Evolutionary conservation across 306 rosid genomes (phyloP), one percentile per base, ranked within the genome.

Genomic region (Comarum palustre): DNA sequence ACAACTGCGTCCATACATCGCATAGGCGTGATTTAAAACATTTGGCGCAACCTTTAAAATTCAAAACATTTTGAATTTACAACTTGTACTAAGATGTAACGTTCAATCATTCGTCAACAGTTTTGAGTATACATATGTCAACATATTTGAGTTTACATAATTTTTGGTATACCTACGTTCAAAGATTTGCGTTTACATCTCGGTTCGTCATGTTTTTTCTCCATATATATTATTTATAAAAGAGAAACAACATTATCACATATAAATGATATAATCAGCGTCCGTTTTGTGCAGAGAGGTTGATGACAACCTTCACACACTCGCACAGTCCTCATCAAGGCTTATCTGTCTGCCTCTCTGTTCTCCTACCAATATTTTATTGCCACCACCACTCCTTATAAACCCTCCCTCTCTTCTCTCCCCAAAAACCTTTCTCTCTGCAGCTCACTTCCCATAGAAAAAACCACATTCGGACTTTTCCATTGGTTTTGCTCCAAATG

Each of bases 291-390:
- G 29, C 14, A 38, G 29, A 38, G 29, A 64, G 48, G 66, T 64
- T 64, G 48, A 38, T 38, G 69, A 64, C 69, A 20, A 10, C 17
- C 31, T 31, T 2, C 66, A 15, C 45, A 50, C 46, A 19, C 60
- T 19, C 48, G 12, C 6, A 19, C 79, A 72, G 24, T 66, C 82
- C 74, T 71, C 64, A 57, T 43, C 87, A 45, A 31, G 47, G 84
- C 78, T 87, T 78, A 79, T 46, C 94, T 88, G 96, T 88, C 85
- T 52, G 83, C 83, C 87, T 34, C 78, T 75, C 79, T 76, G 76
- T 72, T 80, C 75, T 66, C 45, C 72, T 75, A 41, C 74, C 46
- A n/a, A 6, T 36, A 77, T 68, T 75, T 72, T 80, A 50, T 75
- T 78, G 57, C 50, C 73, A 52, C 58, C 41, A 47, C 80, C 51